These are phyloP conservation scores for Magnaporthiopsis rhizophila DNA, from an alignment of 2,329 filamentous ascomycete species.

Conservation along the genomic window DNA sequence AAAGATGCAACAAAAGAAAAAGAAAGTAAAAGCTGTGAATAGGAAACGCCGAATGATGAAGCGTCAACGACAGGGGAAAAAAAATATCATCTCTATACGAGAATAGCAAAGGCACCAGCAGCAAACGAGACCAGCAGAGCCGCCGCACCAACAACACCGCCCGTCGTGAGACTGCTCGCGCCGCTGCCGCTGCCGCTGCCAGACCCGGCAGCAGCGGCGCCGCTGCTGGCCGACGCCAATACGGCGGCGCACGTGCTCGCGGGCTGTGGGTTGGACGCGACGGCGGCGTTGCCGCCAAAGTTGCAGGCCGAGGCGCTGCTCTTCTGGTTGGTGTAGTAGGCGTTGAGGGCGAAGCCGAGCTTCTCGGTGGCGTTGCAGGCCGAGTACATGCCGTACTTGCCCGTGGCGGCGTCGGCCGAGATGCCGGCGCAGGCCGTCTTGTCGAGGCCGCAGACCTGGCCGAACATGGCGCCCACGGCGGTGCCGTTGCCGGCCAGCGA, in stretches of 20 bases:
- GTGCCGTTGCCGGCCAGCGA: slow-evolving; percentile 39
- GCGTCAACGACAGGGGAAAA: no score
- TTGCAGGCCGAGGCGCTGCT: slow-evolving; percentile 51
- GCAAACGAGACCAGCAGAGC: not conserved
- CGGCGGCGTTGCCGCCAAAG: slow-evolving; percentile 54
- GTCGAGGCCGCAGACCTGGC: slow-evolving; percentile 55
- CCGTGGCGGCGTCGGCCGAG: slow-evolving; percentile 52
- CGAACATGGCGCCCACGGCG: slow-evolving; percentile 60
- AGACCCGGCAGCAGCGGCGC: not conserved
- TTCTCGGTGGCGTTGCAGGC: slow-evolving; percentile 63
- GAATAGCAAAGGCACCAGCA: not conserved
- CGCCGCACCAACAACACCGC: not conserved
- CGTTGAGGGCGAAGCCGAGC: slow-evolving; percentile 62
- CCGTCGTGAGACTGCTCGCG: not conserved
- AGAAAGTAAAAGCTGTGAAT: not conserved
- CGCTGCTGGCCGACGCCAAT: slow-evolving; percentile 4
- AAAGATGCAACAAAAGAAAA: not conserved
- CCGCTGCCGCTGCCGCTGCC: not conserved
- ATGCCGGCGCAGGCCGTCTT: slow-evolving; percentile 55
- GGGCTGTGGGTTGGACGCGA: slow-evolving; percentile 38
- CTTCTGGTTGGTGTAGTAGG: slow-evolving; percentile 54
- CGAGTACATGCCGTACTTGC: slow-evolving; percentile 64
- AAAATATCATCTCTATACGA: not conserved
- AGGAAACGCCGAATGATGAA: no score
- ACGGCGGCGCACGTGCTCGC: slow-evolving; percentile 47